Evolutionary conservation across 495 filamentous ascomycete genomes (phyloP).

Genomic region (Oleoguttula mirabilis): DNA sequence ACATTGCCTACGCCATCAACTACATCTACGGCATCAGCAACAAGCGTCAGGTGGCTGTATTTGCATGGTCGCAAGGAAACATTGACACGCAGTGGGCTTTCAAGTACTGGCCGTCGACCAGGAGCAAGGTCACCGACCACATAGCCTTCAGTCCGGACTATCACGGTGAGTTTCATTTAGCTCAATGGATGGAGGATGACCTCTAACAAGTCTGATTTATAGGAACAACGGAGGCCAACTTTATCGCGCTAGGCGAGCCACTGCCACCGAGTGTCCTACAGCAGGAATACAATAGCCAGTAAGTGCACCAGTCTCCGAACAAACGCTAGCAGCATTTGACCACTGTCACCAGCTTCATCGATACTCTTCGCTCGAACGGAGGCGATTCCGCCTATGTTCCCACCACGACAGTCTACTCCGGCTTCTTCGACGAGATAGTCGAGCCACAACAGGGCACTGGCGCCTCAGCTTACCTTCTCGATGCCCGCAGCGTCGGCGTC

Average conservation of each 20-base stretch:
- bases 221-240: constrained; percentile 26
- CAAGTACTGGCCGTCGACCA: constrained; percentile 42
- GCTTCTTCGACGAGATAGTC: constrained; percentile 35
- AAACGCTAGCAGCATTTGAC: too few relatives aligned
- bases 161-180: too few relatives aligned
- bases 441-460: constrained; percentile 33
- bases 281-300: constrained; percentile 31
- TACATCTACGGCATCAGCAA: constrained; percentile 34
- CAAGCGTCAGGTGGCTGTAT: constrained; percentile 27
- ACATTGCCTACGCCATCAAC: constrained; percentile 32
- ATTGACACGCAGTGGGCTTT: constrained; percentile 39
- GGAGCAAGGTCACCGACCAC: constrained; percentile 29
- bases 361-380: constrained; percentile 27
- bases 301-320: too few relatives aligned
- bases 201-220: too few relatives aligned
- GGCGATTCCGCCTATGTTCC: constrained; percentile 41
- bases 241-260: constrained; percentile 19
- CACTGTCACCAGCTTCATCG: constrained; percentile 33
- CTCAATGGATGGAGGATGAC: too few relatives aligned
- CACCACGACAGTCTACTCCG: constrained; percentile 37
- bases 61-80: constrained; percentile 41
- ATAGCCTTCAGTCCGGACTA: constrained; percentile 38
- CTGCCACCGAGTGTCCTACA: constrained; percentile 32
- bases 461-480: constrained; percentile 33
- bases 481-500: constrained; percentile 31